Conservation (phyloP, 306 rosid species). For the Oemleria cerasiformis region DNA sequence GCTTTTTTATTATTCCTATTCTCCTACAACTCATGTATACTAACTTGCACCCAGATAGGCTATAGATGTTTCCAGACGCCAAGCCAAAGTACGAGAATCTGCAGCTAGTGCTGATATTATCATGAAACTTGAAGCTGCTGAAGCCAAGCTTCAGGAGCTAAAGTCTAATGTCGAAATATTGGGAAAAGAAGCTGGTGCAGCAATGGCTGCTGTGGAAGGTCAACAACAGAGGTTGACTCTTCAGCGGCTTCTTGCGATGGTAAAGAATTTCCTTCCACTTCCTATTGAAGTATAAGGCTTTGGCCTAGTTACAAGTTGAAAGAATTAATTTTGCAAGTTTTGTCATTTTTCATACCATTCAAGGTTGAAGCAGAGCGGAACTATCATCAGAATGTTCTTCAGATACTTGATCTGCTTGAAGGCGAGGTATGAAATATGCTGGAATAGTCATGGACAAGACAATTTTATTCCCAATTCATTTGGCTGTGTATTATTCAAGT, state of each 20-base stretch:
- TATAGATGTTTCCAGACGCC: slow-evolving; percentile 79
- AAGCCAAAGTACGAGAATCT: slow-evolving; percentile 66
- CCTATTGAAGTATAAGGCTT: neutral
- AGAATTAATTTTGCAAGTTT: neutral
- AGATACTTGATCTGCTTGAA: slow-evolving; percentile 77
- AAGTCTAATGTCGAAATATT: slow-evolving; percentile 68
- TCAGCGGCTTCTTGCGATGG: slow-evolving; percentile 85
- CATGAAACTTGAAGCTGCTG: slow-evolving; percentile 79
- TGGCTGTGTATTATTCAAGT: slow-evolving; percentile 3
- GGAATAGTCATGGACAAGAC: neutral
- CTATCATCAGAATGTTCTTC: slow-evolving; percentile 75
- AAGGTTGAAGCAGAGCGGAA: slow-evolving; percentile 80
- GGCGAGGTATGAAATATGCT: slow-evolving; percentile 53
- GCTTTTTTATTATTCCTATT: neutral
- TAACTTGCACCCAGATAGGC: slow-evolving; percentile 71
- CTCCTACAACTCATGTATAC: slow-evolving; percentile 26
- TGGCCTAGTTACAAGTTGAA: neutral
- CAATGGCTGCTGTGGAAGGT: slow-evolving; percentile 86
- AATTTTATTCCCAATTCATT: neutral
- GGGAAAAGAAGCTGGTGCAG: slow-evolving; percentile 88
- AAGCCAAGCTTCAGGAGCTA: slow-evolving; percentile 66
- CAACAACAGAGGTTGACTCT: slow-evolving; percentile 89
- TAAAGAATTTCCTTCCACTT: slow-evolving; percentile 27
- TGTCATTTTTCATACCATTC: slow-evolving; percentile 21
- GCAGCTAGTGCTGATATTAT: slow-evolving; percentile 58